Conservation (phyloP, 2,329 filamentous ascomycete genomes). For the Penicillium sp. region DNA sequence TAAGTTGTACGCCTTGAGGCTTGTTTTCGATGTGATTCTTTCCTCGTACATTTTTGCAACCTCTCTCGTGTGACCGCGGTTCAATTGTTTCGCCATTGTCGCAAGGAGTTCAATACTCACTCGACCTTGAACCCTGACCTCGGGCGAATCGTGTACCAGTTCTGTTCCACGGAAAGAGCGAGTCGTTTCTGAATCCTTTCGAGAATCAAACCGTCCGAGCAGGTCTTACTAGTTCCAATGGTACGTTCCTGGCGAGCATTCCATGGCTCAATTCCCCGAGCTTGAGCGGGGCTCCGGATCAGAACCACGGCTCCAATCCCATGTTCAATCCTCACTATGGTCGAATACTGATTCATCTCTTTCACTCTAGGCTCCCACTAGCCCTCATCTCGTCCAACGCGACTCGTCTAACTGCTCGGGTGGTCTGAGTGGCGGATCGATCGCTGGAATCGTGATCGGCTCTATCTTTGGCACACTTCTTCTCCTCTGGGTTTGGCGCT, state of each 20-base stretch:
- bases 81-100: neutral
- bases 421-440: slow-evolving; percentile 37
- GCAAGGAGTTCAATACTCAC: neutral
- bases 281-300: neutral
- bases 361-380: slow-evolving; percentile 21
- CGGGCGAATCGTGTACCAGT: neutral
- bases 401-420: slow-evolving; percentile 32
- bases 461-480: slow-evolving; percentile 42
- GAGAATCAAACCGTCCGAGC: neutral
- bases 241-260: slow-evolving; percentile 6
- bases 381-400: slow-evolving; percentile 23
- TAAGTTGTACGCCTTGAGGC: slow-evolving; percentile 4
- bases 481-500: slow-evolving; percentile 39
- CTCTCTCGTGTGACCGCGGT: neutral
- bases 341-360: neutral
- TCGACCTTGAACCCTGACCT: neutral
- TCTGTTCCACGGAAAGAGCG: neutral
- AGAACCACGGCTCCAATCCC: slow-evolving; percentile 13
- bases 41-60: neutral
- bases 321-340: neutral
- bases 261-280: neutral
- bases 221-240: slow-evolving; percentile 4
- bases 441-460: slow-evolving; percentile 45
- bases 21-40: neutral
- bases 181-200: neutral